Conservation (phyloP, 176 grass and related monocot species). For the Zea luxurians region DNA sequence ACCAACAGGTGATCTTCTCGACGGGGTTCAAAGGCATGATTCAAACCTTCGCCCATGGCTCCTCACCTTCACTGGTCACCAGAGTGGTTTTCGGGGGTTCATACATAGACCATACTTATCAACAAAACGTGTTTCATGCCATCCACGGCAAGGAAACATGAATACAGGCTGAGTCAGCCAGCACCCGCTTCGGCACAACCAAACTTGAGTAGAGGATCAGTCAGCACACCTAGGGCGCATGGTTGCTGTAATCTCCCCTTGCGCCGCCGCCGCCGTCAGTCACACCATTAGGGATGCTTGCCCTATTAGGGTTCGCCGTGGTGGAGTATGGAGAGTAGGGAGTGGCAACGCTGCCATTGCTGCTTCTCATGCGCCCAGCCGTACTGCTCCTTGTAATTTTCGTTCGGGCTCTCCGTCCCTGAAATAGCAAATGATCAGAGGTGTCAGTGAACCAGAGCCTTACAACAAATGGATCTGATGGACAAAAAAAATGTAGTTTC, state of each 20-base stretch:
- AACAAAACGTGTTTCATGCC: not conserved
- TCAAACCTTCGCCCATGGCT: not conserved
- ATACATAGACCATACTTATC: not conserved
- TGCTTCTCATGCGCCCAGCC: conserved; percentile 58
- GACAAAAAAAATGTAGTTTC: not conserved
- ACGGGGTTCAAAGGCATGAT: not conserved
- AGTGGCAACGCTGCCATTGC: conserved; percentile 47
- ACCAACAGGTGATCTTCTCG: not conserved
- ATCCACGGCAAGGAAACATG: not conserved
- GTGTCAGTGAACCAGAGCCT: not conserved
- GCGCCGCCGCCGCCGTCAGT: not conserved
- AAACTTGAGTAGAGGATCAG: not conserved
- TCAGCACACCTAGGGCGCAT: conserved; percentile 52
- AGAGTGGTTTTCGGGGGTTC: not conserved
- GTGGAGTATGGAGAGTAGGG: conserved; percentile 60
- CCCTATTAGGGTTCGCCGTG: conserved; percentile 23
- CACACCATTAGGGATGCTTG: conserved; percentile 42
- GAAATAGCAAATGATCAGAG: conserved; percentile 28
- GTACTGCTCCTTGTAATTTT: conserved; percentile 80
- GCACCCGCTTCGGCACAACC: not conserved
- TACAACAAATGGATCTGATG: not conserved
- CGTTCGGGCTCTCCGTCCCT: conserved; percentile 78
- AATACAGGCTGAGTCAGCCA: not conserved
- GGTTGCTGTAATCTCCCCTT: conserved; percentile 51
- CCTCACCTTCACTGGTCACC: not conserved